Evolutionary conservation across 345 rosid genomes (phyloP), one percentile per base, ranked within the genome.

Genomic region (Gossypium australe): DNA sequence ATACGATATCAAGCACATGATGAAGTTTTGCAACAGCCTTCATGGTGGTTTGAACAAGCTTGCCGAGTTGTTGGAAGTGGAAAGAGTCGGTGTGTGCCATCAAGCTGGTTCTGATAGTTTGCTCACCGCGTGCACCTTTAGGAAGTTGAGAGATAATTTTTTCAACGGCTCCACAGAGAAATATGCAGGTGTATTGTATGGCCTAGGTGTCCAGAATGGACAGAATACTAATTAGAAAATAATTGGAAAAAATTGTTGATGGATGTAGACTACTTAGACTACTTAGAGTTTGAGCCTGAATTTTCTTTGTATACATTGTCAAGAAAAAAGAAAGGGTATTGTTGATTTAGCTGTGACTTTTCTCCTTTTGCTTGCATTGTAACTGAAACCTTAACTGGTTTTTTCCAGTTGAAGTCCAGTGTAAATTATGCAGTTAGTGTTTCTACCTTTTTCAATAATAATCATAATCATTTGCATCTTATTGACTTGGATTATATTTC

Each of bases 261-360:
- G 18, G 10, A 61, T 61, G 66, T 29, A 61, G 43, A 61, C 66
- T 27, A 17, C 78, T 82, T 67, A 61, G 43, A 61, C 66, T 27
- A 17, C 78, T 82, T 67, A 6, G 74, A 76, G 89, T 85, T 92
- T 84, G 86, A 83, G 81, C 77, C 82, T 78, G 81, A 75, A 77
- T 75, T 83, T 67, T 80, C 77, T 60, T 83, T 85, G 87, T 88
- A 88, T 86, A 90, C 89, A 77, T 81, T 89, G 85, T 88, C 88
- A 82, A 84, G 76, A 57, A 82, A 70, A 80, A 80, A 1, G 0
- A 20, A 80, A 1, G 1, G 41, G 41, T 34, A 34, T 83, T 88
- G 88, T 81, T 88, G 84, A 83, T 82, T 74, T 57, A 22, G 90
- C 81, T 78, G 81, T 80, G 81, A 88, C 84, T 75, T 85, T 73